Percentiles rank a stretch among this genome's conserved stretches.
Evolutionary conservation across 163 green algal genomes (phyloP).

Genomic region (Smithsoniella earleae): DNA sequence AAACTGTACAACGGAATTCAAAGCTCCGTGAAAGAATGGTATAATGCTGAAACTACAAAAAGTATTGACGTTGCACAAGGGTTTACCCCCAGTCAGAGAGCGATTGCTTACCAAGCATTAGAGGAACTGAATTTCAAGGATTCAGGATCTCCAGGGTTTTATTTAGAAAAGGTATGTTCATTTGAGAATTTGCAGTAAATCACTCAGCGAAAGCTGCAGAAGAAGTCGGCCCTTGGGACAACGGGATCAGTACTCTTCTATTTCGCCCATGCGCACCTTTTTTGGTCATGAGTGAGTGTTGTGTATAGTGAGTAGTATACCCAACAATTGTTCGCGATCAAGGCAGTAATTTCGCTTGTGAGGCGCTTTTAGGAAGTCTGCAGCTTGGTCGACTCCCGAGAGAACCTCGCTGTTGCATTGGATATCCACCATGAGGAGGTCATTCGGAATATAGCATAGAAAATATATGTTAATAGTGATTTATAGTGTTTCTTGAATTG

Average conservation of each 20-base stretch:
- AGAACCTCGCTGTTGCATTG: too few species aligned
- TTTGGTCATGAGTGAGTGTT: neutral
- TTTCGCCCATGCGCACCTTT: neutral
- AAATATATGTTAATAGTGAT: too few species aligned
- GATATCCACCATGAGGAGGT: too few species aligned
- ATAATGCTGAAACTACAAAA: neutral
- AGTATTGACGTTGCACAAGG: neutral
- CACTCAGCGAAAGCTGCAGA: too few species aligned
- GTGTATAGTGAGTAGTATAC: neutral
- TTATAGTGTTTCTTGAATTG: too few species aligned
- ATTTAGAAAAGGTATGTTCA: conserved; percentile 27
- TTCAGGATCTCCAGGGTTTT: conserved; percentile 43
- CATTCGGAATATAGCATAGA: too few species aligned
- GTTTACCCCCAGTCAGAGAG: neutral
- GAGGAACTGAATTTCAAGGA: conserved; percentile 37
- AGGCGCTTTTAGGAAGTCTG: too few species aligned
- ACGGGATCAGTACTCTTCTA: too few species aligned
- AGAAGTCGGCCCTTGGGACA: too few species aligned
- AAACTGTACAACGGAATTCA: neutral
- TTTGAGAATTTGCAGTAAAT: neutral
- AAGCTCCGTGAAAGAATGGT: neutral
- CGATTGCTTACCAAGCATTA: conserved; percentile 52
- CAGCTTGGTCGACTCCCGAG: too few species aligned
- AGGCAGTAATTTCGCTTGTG: too few species aligned
- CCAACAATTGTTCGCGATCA: neutral